Base-by-base conservation (phyloP, 1,284 basidiomycete species). In the Melampsora allii-populina region DNA sequence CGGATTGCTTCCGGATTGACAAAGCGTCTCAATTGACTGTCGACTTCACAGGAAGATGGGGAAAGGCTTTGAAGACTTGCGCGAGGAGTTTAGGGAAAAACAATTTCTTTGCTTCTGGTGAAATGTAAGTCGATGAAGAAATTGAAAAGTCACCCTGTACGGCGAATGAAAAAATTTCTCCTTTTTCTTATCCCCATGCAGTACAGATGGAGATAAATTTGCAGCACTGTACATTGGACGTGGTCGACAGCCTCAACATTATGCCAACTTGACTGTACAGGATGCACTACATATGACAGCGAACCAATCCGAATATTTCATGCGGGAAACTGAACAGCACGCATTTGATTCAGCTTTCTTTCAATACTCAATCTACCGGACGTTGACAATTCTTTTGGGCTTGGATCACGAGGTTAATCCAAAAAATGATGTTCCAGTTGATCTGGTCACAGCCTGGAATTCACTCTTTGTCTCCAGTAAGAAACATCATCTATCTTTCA, bases 381-480 rank as follows among this genome's bases (percentile, higher is more conserved):
- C 88, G 2, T 83, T 94, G 58, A 84, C 87, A 39, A 89, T 92
- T 63, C 91, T 92, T 83, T 85, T 94, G 56, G 91, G 92, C 73
- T 91, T 94, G 91, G 92, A 95, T 79, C 92, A 92, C 79, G 92
- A 94, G 81, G 84, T 94, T 33, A 86, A 89, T 77, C 92, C 91
- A 64, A 91, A 89, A 6, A 92, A 89, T 81, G 92, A 95, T 80
- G 83, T 92, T 29, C 84, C 87, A 76, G 82, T 84, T 80, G 91
- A 94, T 82, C 92, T 94, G 80, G 84, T 92, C 81, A 88, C 87
- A 0, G 88, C 89, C 0, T 95, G 92, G 92, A 91, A 91, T 81
- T 83, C 91, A 80, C 91, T 94, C 87, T 88, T 93, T 78, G 86
- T 90, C 78, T 86, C 87, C 81, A 89, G 71, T 73, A n/a, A 66